Conservation (phyloP, 768 basidiomycete species). For the Calocera viscosa region DNA sequence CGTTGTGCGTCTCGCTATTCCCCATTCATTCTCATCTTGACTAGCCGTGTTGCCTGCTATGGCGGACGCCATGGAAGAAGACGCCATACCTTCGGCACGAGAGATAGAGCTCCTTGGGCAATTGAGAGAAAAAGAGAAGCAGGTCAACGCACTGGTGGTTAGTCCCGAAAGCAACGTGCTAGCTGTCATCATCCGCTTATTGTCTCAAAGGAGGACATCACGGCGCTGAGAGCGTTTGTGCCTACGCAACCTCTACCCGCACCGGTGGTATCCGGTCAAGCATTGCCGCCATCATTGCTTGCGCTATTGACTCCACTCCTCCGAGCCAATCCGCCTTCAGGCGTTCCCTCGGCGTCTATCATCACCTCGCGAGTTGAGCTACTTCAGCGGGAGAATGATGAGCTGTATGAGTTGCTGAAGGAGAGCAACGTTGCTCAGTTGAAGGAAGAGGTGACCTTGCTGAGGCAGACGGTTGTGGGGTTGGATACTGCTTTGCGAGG, state of each 20-base stretch:
- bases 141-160: slow-evolving; percentile 60
- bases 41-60: not conserved
- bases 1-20: not conserved
- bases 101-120: slow-evolving; percentile 73
- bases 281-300: slow-evolving; percentile 57
- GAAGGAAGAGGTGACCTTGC: slow-evolving; percentile 65
- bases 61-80: slow-evolving; percentile 5
- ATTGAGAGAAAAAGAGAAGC: slow-evolving; percentile 60
- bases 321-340: slow-evolving; percentile 32
- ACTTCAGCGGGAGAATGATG: slow-evolving; percentile 79
- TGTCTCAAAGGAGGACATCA: slow-evolving; percentile 53
- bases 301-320: slow-evolving; percentile 60
- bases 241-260: slow-evolving; percentile 36
- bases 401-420: slow-evolving; percentile 63
- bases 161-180: slow-evolving; percentile 23
- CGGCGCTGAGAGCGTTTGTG: slow-evolving; percentile 53
- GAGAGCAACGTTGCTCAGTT: slow-evolving; percentile 64
- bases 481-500: slow-evolving; percentile 69
- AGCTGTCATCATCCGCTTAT: slow-evolving; percentile 9
- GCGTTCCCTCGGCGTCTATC: slow-evolving; percentile 49
- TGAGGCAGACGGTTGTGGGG: slow-evolving; percentile 53
- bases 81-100: slow-evolving; percentile 47
- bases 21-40: not conserved
- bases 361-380: slow-evolving; percentile 59
- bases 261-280: slow-evolving; percentile 46